Conservation (phyloP, 345 rosid genomes). For the Populus davidiana region DNA sequence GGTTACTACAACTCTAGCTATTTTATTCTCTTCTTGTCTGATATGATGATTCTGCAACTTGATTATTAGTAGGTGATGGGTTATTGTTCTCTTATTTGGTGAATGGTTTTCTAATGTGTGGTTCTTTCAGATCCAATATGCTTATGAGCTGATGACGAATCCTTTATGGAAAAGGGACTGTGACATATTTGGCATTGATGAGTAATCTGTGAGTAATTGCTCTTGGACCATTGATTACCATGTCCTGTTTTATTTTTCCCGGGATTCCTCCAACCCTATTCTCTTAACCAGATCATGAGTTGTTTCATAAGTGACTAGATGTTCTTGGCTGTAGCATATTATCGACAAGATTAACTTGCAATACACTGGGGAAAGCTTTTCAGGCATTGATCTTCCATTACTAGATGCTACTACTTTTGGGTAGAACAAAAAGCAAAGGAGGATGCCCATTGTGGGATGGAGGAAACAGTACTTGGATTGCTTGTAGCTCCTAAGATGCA, state of each 20-base stretch:
- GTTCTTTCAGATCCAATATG: slow-evolving; percentile 63
- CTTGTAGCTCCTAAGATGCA: no score
- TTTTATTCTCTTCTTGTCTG: background rate
- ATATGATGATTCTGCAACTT: background rate
- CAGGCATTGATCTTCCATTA: slow-evolving; percentile 54
- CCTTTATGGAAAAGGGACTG: slow-evolving; percentile 77
- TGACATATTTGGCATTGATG: slow-evolving; percentile 73
- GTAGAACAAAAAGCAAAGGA: background rate
- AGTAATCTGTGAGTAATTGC: slow-evolving; percentile 59
- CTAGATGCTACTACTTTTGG: slow-evolving; percentile 44
- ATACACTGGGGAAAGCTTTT: slow-evolving; percentile 45
- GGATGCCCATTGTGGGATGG: background rate
- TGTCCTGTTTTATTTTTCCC: slow-evolving; percentile 6
- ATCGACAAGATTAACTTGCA: slow-evolving; percentile 41
- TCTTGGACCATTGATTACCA: slow-evolving; percentile 1
- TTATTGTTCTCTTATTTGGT: background rate
- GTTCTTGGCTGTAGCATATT: slow-evolving; percentile 50
- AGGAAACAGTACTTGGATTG: background rate
- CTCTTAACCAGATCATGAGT: background rate
- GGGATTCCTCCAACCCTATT: background rate
- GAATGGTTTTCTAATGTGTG: slow-evolving; percentile 2
- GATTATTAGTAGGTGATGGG: background rate
- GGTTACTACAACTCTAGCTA: background rate
- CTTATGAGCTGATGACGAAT: slow-evolving; percentile 74
- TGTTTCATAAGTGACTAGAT: slow-evolving; percentile 4